Conservation (phyloP, 257 asterid genomes). For the Ligustrum vulgare region DNA sequence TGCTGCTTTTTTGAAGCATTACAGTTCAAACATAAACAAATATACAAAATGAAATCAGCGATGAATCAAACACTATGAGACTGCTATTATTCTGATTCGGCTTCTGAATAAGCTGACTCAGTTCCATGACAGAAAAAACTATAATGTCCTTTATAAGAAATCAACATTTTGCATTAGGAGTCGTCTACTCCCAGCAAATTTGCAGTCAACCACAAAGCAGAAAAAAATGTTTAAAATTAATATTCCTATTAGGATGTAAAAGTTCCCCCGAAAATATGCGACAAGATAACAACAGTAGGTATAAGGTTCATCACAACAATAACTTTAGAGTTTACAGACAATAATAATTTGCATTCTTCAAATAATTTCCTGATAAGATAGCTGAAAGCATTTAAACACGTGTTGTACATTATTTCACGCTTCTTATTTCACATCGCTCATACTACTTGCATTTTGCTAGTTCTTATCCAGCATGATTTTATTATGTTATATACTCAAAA, state of each 20-base stretch:
- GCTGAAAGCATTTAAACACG: no score
- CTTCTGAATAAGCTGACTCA: not conserved
- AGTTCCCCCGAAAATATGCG: not conserved
- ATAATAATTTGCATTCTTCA: not conserved
- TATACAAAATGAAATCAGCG: not conserved
- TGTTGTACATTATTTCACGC: no score
- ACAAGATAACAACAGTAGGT: not conserved
- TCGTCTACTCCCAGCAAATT: not conserved
- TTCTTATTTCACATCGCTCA: not conserved
- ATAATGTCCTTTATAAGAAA: not conserved
- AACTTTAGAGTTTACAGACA: no score
- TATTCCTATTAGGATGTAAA: not conserved
- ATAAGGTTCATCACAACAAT: not conserved
- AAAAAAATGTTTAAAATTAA: not conserved
- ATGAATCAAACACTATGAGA: not conserved
- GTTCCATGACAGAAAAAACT: not conserved
- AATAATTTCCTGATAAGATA: no score
- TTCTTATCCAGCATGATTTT: not conserved
- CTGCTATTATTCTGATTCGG: not conserved
- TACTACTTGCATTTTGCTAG: not conserved
- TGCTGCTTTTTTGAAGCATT: not conserved
- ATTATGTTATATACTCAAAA: not conserved
- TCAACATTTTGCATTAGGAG: not conserved
- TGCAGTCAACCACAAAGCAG: not conserved
- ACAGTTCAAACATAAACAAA: conserved; percentile 1